Evolutionary conservation across 805 yeast genomes (phyloP).

Genomic region (Candida germanica): DNA sequence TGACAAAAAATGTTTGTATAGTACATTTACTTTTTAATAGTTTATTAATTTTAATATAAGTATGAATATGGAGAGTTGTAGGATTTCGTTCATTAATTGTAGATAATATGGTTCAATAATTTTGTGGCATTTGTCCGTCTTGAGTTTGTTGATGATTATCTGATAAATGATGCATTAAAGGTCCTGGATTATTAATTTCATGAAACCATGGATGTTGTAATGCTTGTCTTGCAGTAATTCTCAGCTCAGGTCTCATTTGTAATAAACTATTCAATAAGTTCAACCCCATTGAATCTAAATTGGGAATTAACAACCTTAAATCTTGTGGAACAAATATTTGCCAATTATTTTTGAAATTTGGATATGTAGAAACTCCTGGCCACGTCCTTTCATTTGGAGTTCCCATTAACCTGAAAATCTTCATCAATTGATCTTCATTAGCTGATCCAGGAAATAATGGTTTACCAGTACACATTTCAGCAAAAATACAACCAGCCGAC

Average conservation of each 20-base stretch:
- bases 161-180: slow-evolving; percentile 27
- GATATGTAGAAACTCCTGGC: slow-evolving; percentile 93
- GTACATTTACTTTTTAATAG: slow-evolving; percentile 9
- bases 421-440: slow-evolving; percentile 90
- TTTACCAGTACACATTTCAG: slow-evolving; percentile 98
- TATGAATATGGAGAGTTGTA: neutral
- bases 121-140: slow-evolving; percentile 18
- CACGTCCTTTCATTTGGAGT: slow-evolving; percentile 94
- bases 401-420: slow-evolving; percentile 91
- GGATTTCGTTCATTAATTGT: neutral
- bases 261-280: slow-evolving; percentile 59
- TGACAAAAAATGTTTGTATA: slow-evolving; percentile 11
- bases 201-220: slow-evolving; percentile 78
- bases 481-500: slow-evolving; percentile 98
- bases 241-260: slow-evolving; percentile 60
- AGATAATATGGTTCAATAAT: too few species aligned
- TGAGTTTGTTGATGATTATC: slow-evolving; percentile 18
- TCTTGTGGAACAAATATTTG: slow-evolving; percentile 88
- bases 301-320: slow-evolving; percentile 63
- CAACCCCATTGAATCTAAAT: slow-evolving; percentile 65
- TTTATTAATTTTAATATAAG: slow-evolving; percentile 9
- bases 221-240: slow-evolving; percentile 60
- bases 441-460: slow-evolving; percentile 96
- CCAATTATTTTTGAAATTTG: slow-evolving; percentile 83
- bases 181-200: slow-evolving; percentile 53